Evolutionary conservation across 352 stramenopile genomes (phyloP), one percentile per base, ranked within the genome.

Genomic region (Phytophthora vignae): DNA sequence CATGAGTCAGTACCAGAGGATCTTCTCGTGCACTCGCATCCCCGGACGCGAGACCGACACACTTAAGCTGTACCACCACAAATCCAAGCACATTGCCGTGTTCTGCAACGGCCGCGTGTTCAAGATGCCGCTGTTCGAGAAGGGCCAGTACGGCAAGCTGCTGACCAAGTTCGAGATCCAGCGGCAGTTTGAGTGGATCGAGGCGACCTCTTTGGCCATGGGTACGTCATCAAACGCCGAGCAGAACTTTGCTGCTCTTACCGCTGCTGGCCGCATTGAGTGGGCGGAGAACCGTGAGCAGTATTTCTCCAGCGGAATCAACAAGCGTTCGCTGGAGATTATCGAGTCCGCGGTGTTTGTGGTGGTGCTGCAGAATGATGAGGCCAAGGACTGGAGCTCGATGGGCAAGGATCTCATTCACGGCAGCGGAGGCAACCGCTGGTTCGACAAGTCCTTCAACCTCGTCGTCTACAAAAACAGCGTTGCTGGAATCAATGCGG

Each of bases 381-480:
- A 72, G 21, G 82, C 84, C 4, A 70, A 67, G 33, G 77, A 90
- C 58, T 94, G 85, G 78, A 92, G 78, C 1, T 79, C 69, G 6
- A 92, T 93, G 76, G 87, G 87, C 55, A 86, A 85, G 54, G 80
- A 92, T 58, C 72, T 96, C 8, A 95, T 97, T 56, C 90, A 96
- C 71, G 90, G 91, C 63, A 91, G 53, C 55, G 96, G 96, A 40
- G 82, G 84, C 57, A 99, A 99, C 87, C 93, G 97, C 49, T 99
- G 94, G 93, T 99, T 99, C 69, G 98, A 99, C 81, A 99, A 99
- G 83, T 97, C 90, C 6, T 96, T 99, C 64, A 97, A 98, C 76
- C 59, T 99, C 4, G 88, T 99, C 36, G 88, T 98, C 33, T 98
- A 97, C 69, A 90, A 92, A 42, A 99, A 99, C 81, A 97, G 95